Conservation (phyloP, 495 filamentous ascomycete species). For the Neurospora sp. region DNA sequence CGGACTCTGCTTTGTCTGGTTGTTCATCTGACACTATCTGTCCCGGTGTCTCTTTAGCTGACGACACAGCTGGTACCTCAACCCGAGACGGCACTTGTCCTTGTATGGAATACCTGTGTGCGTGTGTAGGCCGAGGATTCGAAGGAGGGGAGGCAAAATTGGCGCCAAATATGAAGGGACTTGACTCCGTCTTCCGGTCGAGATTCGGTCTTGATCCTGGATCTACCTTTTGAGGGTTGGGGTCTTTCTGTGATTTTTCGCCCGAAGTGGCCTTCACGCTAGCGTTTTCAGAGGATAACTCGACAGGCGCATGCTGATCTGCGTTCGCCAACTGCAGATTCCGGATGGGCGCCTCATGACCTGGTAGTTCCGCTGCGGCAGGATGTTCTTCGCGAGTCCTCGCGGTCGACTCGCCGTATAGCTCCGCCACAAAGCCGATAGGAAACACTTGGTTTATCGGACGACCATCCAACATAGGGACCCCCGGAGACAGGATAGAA, state of each 20-base stretch:
- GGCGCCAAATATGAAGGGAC: background rate
- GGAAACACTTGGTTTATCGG: constrained; percentile 20
- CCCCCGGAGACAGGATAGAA: background rate
- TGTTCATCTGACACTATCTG: background rate
- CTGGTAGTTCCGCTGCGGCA: constrained; percentile 33
- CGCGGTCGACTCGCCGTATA: constrained; percentile 26
- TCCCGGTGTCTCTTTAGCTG: constrained; percentile 4
- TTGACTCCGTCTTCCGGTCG: background rate
- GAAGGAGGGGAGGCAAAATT: background rate
- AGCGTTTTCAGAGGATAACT: constrained; percentile 12
- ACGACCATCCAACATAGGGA: constrained; percentile 13
- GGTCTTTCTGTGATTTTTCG: background rate
- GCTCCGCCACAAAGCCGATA: constrained; percentile 35
- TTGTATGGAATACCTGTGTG: background rate
- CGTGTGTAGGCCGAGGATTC: background rate
- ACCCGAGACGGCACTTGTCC: background rate
- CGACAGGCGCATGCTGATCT: constrained; percentile 17
- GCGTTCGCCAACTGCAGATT: constrained; percentile 3
- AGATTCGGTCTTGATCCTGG: background rate
- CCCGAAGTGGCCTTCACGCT: constrained; percentile 7
- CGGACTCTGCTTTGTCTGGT: constrained; percentile 4
- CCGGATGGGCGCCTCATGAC: constrained; percentile 5
- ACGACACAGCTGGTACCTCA: constrained; percentile 7
- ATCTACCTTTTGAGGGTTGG: background rate
- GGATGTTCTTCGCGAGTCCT: constrained; percentile 29